Percentiles rank a stretch among this genome's conserved stretches.
These are phyloP conservation scores for Pseudomonodictys pantanalensis DNA, from an alignment of 495 filamentous ascomycete genomes.

Conservation along the genomic window DNA sequence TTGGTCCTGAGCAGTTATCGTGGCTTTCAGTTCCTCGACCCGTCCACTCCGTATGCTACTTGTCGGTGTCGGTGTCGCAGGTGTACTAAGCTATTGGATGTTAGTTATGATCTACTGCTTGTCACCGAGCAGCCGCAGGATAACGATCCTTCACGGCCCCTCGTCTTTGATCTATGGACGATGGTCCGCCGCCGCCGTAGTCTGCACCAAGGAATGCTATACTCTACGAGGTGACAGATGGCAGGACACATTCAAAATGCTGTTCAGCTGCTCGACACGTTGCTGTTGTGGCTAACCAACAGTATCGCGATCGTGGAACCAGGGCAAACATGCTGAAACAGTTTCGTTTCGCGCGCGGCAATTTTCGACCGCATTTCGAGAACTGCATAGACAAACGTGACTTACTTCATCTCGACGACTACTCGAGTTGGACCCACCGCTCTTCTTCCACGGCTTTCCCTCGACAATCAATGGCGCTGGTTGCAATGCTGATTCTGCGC, in stretches of 20 bases:
- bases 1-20: conserved; percentile 25
- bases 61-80: conserved; percentile 15
- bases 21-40: conserved; percentile 30
- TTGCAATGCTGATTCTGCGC: conserved; percentile 21
- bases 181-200: too few relatives aligned
- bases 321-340: conserved; percentile 11
- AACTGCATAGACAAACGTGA: conserved; percentile 3
- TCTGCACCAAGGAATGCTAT: too few relatives aligned
- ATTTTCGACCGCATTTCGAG: neutral
- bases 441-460: conserved; percentile 18
- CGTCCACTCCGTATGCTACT: conserved; percentile 9
- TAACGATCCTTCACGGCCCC: too few relatives aligned
- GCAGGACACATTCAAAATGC: too few relatives aligned
- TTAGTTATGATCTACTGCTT: too few relatives aligned
- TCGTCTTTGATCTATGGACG: too few relatives aligned
- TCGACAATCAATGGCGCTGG: conserved; percentile 32
- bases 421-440: neutral
- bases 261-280: too few relatives aligned
- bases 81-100: conserved; percentile 4
- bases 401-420: conserved; percentile 26
- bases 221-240: too few relatives aligned
- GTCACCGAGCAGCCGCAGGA: neutral
- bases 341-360: conserved; percentile 10
- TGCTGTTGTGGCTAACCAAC: conserved; percentile 6
- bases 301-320: conserved; percentile 3